Percentiles rank a stretch among this genome's conserved stretches.
phyloP scores from a whole-genome alignment of 176 grass and related monocot genomes.

The Phoenix roebelenii region DNA sequence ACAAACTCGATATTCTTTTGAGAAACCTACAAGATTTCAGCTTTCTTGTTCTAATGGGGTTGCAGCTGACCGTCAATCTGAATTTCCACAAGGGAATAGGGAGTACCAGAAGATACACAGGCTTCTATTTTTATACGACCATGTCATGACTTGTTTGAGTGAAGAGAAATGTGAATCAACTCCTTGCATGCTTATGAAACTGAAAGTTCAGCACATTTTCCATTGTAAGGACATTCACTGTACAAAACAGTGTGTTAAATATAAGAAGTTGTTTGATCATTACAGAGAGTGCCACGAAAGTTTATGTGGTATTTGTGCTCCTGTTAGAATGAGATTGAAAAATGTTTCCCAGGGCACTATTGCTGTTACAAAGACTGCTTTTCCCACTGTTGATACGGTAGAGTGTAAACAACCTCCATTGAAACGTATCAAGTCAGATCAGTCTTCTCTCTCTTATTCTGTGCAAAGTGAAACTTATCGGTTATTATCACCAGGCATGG shows the following conservation, averaged over 20 bases:
- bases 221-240: conserved; percentile 14
- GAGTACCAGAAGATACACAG: background rate
- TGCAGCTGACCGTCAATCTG: conserved; percentile 16
- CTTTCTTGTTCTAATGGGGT: background rate
- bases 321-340: conserved; percentile 20
- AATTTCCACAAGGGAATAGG: conserved; percentile 12
- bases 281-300: conserved; percentile 6
- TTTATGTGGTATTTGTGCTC: conserved; percentile 31
- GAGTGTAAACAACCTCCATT: conserved; percentile 27
- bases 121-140: conserved; percentile 21
- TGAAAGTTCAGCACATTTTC: conserved; percentile 8
- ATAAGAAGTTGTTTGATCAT: conserved; percentile 19
- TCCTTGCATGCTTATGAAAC: conserved; percentile 26
- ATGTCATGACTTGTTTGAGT: conserved; percentile 20
- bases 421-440: conserved; percentile 40
- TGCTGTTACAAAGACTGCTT: conserved; percentile 32
- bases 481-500: conserved; percentile 10
- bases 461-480: conserved; percentile 24
- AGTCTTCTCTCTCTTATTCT: conserved; percentile 9
- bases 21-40: background rate
- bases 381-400: conserved; percentile 29
- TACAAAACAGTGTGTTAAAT: conserved; percentile 25
- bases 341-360: conserved; percentile 31
- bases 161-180: conserved; percentile 15
- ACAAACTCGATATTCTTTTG: background rate